Percentiles rank a stretch among this genome's conserved stretches.
Evolutionary conservation across 257 asterid species (phyloP).

Genomic region (Nicotiana otophora): DNA sequence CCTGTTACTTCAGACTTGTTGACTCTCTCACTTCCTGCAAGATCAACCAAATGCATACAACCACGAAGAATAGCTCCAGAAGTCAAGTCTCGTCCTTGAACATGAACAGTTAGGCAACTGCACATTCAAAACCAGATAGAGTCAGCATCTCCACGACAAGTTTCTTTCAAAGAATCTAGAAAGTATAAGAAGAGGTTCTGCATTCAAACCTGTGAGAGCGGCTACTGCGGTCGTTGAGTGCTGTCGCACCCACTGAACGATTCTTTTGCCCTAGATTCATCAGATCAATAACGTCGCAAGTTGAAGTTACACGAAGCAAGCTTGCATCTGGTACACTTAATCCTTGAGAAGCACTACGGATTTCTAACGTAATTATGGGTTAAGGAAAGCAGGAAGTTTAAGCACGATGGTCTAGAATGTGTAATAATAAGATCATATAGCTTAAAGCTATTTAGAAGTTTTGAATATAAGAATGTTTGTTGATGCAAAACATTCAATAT

Average conservation of each 20-base stretch:
- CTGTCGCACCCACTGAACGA: slow-evolving; percentile 93
- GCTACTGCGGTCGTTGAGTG: slow-evolving; percentile 82
- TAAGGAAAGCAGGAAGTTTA: slow-evolving; percentile 33
- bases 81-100: slow-evolving; percentile 83
- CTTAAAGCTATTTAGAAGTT: neutral
- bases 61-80: slow-evolving; percentile 77
- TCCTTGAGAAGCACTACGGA: slow-evolving; percentile 89
- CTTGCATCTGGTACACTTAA: slow-evolving; percentile 89
- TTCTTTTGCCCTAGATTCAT: slow-evolving; percentile 76
- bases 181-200: neutral
- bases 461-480: neutral
- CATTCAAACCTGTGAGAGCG: slow-evolving; percentile 75
- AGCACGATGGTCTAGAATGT: neutral
- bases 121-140: slow-evolving; percentile 5
- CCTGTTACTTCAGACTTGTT: slow-evolving; percentile 97
- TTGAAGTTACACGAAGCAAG: slow-evolving; percentile 59
- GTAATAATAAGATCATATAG: neutral
- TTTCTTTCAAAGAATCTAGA: neutral
- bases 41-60: slow-evolving; percentile 99
- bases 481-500: neutral
- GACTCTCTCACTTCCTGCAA: slow-evolving; percentile 99
- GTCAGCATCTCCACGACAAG: slow-evolving; percentile 9
- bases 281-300: slow-evolving; percentile 84
- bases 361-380: slow-evolving; percentile 67
- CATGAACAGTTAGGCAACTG: slow-evolving; percentile 95